Evolutionary conservation across 768 basidiomycete species (phyloP), one percentile per base, ranked within the genome.

Genomic region (Suillus decipiens): DNA sequence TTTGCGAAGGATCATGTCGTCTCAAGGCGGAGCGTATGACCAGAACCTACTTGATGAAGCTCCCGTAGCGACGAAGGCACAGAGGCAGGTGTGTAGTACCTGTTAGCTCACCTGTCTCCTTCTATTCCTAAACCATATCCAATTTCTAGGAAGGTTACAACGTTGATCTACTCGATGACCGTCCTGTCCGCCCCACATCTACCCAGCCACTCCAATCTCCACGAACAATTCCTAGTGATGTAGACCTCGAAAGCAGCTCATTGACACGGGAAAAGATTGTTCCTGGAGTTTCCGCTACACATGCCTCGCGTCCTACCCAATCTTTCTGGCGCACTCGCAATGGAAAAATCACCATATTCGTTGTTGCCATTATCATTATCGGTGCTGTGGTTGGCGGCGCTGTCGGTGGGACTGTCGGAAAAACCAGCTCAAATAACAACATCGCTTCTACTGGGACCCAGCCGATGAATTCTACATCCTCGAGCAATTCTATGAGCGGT

Each of bases 331-430:
- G 81, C 58, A 83, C 75, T 28, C 79, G 68, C 36, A 81, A 77
- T 19, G 84, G 84, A 9, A 73, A 79, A 8, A 70, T 84, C 43
- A 67, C 73, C 60, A 69, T 83, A 19, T 63, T 72, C 61, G 47
- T 84, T 59, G 66, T 75, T 17, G 71, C 67, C 2, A 34, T 86
- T 47, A 67, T 85, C 34, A 64, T 85, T 58, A 60, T 88, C 48
- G 86, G 74, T 1, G 86, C 80, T 1, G 75, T 83, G 2, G 79
- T 88, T 9, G 87, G 86, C 1, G 87, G 86, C 24, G 86, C 79
- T 0, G 86, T 87, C 1, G 87, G 85, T 24, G 86, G 81, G 12
- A 81, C 80, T 3, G 71, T 74, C 0, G 70, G 72, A 12, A 75
- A 78, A 54, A 60, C 39, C 45, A 9, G n/a, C 53, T 61, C 60